Evolutionary conservation across 2,329 filamentous ascomycete species (phyloP), one percentile per base, ranked within the genome.

Genomic region (Neoscytalidium dimidiatum): DNA sequence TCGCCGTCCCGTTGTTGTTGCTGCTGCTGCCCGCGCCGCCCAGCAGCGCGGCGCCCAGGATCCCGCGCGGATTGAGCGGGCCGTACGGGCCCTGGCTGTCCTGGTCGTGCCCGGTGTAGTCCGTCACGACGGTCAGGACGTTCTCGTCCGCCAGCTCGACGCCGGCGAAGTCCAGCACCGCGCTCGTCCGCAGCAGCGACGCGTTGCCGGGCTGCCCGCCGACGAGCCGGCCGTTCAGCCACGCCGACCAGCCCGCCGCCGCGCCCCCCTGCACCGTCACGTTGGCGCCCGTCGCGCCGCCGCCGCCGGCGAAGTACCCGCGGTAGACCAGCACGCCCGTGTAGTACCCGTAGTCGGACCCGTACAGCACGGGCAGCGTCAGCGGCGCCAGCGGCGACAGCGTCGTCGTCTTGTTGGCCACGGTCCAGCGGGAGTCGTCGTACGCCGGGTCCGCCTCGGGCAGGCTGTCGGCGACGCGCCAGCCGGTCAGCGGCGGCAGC

Each of bases 71-170:
- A 17, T 82, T 79, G 3, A 81, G 75, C 4, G 83, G 83, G 0
- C 77, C 79, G 1, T 78, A 77, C 0, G 81, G 82, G 82, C 83
- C 1, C 76, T 79, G 1, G 77, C 77, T 0, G 81, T 82, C 28
- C 85, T 79, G 82, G 57, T 87, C 86, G 69, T 88, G 85, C 9
- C 86, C 86, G 19, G 84, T 86, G 74, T 88, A 83, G 69, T 89
- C 84, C 73, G 86, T 83, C 26, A 88, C 76, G 3, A 88, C 74
- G n/a, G 87, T 80, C 5, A 88, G 76, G 2, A 83, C 72, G 64
- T 86, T 85, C 0, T 69, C 70, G 11, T 66, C 65, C 19, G 77
- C 75, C 43, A 75, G 73, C 0, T 86, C 68, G 1, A 81, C 83
- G 2, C 78, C 79, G 53, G 85, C 84, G 46, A 88, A 87, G 0